Conservation (phyloP, 2,329 filamentous ascomycete species). For the Aspergillus sp. region DNA sequence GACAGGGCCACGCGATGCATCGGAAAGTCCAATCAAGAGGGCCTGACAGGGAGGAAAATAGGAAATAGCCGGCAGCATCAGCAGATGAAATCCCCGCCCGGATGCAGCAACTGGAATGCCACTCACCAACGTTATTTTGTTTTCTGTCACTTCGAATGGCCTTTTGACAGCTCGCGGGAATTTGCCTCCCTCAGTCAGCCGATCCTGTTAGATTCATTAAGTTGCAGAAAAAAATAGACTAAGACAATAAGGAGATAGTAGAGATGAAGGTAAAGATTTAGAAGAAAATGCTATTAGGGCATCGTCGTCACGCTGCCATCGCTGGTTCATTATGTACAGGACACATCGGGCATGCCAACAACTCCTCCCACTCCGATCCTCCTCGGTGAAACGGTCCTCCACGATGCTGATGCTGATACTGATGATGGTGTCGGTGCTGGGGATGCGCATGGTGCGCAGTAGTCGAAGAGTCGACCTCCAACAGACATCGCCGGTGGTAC, state of each 20-base stretch:
- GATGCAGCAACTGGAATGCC: too few relatives aligned
- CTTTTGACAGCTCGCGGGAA: too few relatives aligned
- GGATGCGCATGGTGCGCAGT: constrained; percentile 12
- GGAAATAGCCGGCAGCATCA: not conserved
- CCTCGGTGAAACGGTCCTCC: constrained; percentile 17
- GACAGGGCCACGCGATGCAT: not conserved
- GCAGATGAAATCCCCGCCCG: too few relatives aligned
- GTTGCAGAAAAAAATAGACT: not conserved
- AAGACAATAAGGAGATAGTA: constrained; percentile 12
- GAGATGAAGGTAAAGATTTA: constrained; percentile 16
- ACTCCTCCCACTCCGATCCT: constrained; percentile 30
- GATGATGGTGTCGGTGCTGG: not conserved
- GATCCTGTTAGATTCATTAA: too few relatives aligned
- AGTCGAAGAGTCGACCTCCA: constrained; percentile 28
- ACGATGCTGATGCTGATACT: not conserved
- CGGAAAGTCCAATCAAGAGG: not conserved
- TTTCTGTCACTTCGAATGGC: too few relatives aligned
- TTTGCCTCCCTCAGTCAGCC: too few relatives aligned
- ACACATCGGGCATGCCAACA: constrained; percentile 29
- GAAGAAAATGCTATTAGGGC: constrained; percentile 6
- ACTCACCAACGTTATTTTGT: too few relatives aligned
- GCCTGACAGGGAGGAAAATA: not conserved
- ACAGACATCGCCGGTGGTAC: constrained; percentile 50
- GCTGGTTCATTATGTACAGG: constrained; percentile 40
- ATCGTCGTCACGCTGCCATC: constrained; percentile 13